Conservation (phyloP, 495 filamentous ascomycete genomes). For the Aspergillus hancockii region DNA sequence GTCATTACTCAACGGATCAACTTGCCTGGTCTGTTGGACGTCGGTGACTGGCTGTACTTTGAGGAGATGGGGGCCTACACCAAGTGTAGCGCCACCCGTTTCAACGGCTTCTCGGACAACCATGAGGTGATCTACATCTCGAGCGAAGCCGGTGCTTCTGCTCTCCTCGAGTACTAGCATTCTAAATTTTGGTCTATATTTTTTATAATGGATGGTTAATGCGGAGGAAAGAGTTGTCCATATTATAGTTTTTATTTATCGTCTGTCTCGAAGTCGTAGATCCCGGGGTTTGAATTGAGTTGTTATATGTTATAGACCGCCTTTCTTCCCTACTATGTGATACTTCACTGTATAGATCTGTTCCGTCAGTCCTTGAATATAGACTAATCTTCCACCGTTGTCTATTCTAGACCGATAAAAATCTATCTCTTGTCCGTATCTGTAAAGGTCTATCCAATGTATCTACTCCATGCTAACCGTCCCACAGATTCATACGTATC, state of each 20-base stretch:
- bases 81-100: slow-evolving; percentile 91
- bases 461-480: not conserved
- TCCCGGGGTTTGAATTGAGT: slow-evolving; percentile 2
- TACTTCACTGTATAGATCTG: not conserved
- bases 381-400: not conserved
- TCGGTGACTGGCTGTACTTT: slow-evolving; percentile 97
- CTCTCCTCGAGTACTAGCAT: slow-evolving; percentile 61
- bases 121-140: slow-evolving; percentile 93
- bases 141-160: slow-evolving; percentile 84
- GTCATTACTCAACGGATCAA: slow-evolving; percentile 76
- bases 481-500: not conserved
- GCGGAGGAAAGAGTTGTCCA: not conserved
- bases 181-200: slow-evolving; percentile 3
- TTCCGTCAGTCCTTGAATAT: not conserved
- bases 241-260: slow-evolving; percentile 2
- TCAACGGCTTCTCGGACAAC: slow-evolving; percentile 96
- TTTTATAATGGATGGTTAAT: slow-evolving; percentile 1
- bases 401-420: not conserved
- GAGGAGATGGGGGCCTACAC: slow-evolving; percentile 99
- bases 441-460: not conserved
- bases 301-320: not conserved
- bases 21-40: slow-evolving; percentile 72
- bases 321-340: not conserved
- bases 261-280: slow-evolving; percentile 11
- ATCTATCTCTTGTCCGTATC: not conserved